phyloP scores from a whole-genome alignment of 2,329 filamentous ascomycete genomes.

The Fusarium sp. region DNA sequence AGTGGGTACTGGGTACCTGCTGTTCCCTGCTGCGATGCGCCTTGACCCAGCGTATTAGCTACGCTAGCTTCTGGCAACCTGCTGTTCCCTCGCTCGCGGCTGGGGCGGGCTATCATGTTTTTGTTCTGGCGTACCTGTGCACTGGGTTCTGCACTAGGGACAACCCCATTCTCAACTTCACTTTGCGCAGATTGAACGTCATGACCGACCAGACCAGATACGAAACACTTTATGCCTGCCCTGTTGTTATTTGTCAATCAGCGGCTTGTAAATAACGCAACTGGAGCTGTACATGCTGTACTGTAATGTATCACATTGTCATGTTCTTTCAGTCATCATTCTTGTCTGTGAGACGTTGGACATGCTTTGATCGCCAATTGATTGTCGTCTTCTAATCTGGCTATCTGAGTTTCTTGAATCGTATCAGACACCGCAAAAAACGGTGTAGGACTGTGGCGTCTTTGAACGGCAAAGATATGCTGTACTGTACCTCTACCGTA shows the following conservation, averaged over 20 bases:
- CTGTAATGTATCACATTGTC: not conserved
- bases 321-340: not conserved
- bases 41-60: slow-evolving; percentile 14
- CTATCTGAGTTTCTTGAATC: slow-evolving; percentile 20
- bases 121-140: slow-evolving; percentile 2
- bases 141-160: slow-evolving; percentile 35
- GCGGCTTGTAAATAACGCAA: slow-evolving; percentile 37
- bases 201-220: slow-evolving; percentile 21
- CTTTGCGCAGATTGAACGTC: slow-evolving; percentile 28
- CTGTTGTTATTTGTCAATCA: slow-evolving; percentile 21
- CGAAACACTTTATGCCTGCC: slow-evolving; percentile 20
- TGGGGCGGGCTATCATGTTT: slow-evolving; percentile 36
- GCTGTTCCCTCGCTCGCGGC: slow-evolving; percentile 35
- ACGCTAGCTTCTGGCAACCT: slow-evolving; percentile 16
- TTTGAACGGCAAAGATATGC: slow-evolving; percentile 36
- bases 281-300: not conserved
- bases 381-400: slow-evolving; percentile 14
- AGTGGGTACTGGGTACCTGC: slow-evolving; percentile 24
- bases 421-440: slow-evolving; percentile 26
- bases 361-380: slow-evolving; percentile 14
- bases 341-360: slow-evolving; percentile 7
- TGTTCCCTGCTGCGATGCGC: not conserved
- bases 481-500: not conserved
- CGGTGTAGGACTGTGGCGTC: slow-evolving; percentile 24
- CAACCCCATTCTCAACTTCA: slow-evolving; percentile 30